Evolutionary conservation across 805 yeast genomes (phyloP), one percentile per base, ranked within the genome.

Genomic region (Candida xyloterini): DNA sequence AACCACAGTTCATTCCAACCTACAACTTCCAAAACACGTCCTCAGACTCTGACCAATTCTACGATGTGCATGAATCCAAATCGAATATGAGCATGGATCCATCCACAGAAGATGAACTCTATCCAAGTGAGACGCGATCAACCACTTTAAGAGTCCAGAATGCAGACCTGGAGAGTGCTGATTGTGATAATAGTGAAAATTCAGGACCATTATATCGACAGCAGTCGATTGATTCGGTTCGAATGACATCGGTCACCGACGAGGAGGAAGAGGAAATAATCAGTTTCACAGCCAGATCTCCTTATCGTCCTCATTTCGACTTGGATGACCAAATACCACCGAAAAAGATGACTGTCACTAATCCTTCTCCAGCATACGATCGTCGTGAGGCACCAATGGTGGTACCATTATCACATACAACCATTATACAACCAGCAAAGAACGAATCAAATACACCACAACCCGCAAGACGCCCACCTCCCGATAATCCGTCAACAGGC

Each of bases 381-480:
- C 57, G 73, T 38, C 45, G 73, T 34, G 69, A 65, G 25, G 59
- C 57, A 21, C 64, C 63, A 3, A 50, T 53, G 3, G 67, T 65
- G 16, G 61, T 32, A 1, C 64, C 63, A 2, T 44, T 57, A 21
- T 47, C 57, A 15, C 63, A 57, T 38, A 49, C 63, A 5, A 41
- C 31, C 15, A 44, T 46, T 16, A 55, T 56, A 10, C 42, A 38
- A 14, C 41, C 55, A 9, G 51, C 59, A 3, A 48, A 39, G 2
- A 43, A 51, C 10, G 23, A 38, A 10, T 38, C 42, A 2, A 30
- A 38, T 2, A 16, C 41, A 2, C 25, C 21, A 9, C 43, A 35
- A 13, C 33, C 36, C 15, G 38, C 20, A 4, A 52, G 65, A 43
- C 57, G 73, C 41, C 72, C 71, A 10, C 72, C 72, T 2, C 71